Percentiles rank a stretch among this genome's conserved stretches.
These are phyloP conservation scores for Bipolaris cookei DNA, from an alignment of 2,329 filamentous ascomycete genomes.

Conservation along the genomic window DNA sequence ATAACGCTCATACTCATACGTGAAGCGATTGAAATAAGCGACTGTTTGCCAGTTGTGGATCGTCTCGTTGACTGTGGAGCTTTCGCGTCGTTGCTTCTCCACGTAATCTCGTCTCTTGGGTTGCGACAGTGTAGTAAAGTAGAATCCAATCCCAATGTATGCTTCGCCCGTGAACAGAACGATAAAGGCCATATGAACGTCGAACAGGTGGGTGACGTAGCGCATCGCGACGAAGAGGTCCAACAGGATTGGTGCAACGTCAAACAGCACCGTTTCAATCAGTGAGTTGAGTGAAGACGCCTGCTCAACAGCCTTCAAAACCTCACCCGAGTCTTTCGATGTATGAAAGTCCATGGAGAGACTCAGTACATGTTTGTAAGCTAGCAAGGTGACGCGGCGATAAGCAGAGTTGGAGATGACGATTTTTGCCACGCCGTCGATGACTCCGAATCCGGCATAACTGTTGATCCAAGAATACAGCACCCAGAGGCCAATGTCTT, in stretches of 20 bases:
- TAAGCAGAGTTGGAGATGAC: conserved; percentile 65
- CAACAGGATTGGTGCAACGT: conserved; percentile 65
- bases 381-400: conserved; percentile 63
- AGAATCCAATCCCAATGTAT: conserved; percentile 60
- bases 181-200: conserved; percentile 57
- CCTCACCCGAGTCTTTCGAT: conserved; percentile 68
- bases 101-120: conserved; percentile 50
- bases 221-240: conserved; percentile 67
- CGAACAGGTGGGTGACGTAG: conserved; percentile 68
- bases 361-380: conserved; percentile 72
- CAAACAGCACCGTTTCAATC: conserved; percentile 65
- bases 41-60: conserved; percentile 68
- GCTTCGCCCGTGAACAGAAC: conserved; percentile 48
- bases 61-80: conserved; percentile 63
- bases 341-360: conserved; percentile 75
- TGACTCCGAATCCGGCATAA: conserved; percentile 57
- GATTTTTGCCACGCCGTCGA: conserved; percentile 60
- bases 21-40: conserved; percentile 64
- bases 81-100: conserved; percentile 58
- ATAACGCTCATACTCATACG: conserved; percentile 62
- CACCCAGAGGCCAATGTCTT: conserved; percentile 60
- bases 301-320: conserved; percentile 68
- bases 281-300: conserved; percentile 66
- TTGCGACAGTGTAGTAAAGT: conserved; percentile 52
- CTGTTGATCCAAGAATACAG: conserved; percentile 57